Conservation (phyloP, 805 yeast species). For the Candida ascalaphidarum region DNA sequence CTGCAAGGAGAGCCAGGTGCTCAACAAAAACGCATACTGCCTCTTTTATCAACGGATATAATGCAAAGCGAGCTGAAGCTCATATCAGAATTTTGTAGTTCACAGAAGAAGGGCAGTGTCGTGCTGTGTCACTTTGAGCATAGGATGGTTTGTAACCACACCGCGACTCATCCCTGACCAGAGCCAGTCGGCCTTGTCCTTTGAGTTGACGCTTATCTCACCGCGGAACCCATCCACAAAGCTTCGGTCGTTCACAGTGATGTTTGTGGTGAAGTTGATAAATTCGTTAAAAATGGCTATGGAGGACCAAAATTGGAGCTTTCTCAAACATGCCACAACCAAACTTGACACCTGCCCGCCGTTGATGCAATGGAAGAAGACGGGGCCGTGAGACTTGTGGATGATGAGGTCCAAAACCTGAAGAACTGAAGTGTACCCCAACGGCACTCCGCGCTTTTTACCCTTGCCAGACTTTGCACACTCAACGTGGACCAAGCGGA, state of each 20-base stretch:
- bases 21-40: constrained; percentile 75
- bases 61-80: no score
- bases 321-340: constrained; percentile 78
- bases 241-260: constrained; percentile 72
- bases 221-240: constrained; percentile 79
- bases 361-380: constrained; percentile 79
- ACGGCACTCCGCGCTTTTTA: constrained; percentile 76
- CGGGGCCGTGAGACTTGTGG: constrained; percentile 54
- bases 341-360: constrained; percentile 85
- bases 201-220: constrained; percentile 40
- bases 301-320: constrained; percentile 79
- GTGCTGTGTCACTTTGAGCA: constrained; percentile 23
- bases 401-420: constrained; percentile 55
- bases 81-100: no score
- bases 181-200: constrained; percentile 49
- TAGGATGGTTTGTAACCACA: constrained; percentile 51
- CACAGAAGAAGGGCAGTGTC: no score
- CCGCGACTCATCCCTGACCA: constrained; percentile 59
- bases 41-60: constrained; percentile 56
- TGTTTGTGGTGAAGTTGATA: constrained; percentile 63
- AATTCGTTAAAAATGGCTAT: constrained; percentile 85
- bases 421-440: constrained; percentile 55
- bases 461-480: constrained; percentile 65
- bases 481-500: constrained; percentile 60
- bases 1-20: constrained; percentile 42